These are phyloP conservation scores for Fragilariopsis cylindrus DNA, from an alignment of 108 stramenopile species.

Conservation along the genomic window DNA sequence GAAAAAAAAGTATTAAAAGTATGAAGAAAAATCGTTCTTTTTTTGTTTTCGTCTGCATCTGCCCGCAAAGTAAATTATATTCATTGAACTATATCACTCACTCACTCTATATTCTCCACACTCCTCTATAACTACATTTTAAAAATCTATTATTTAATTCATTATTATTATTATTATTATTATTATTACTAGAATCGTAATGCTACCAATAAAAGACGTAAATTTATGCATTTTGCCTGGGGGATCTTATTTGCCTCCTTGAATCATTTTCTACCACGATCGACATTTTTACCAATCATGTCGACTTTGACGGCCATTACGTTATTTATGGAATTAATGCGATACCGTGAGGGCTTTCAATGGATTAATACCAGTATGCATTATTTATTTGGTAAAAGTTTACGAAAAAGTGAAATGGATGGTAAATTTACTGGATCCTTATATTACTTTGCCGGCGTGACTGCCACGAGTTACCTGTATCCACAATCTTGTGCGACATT, in stretches of 20 bases:
- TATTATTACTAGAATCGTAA: slow-evolving; percentile 62
- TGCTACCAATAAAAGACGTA: slow-evolving; percentile 66
- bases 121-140: neutral
- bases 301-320: slow-evolving; percentile 38
- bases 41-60: neutral
- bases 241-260: slow-evolving; percentile 77
- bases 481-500: slow-evolving; percentile 65
- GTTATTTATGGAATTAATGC: slow-evolving; percentile 63
- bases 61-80: too few relatives aligned
- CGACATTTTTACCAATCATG: slow-evolving; percentile 64
- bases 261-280: slow-evolving; percentile 71
- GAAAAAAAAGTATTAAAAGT: too few relatives aligned
- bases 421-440: slow-evolving; percentile 85
- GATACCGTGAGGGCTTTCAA: slow-evolving; percentile 73
- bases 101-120: neutral
- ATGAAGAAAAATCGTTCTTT: too few relatives aligned
- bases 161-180: slow-evolving; percentile 1
- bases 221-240: slow-evolving; percentile 70
- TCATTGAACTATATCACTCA: neutral
- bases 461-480: slow-evolving; percentile 57
- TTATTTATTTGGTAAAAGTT: slow-evolving; percentile 52
- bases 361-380: slow-evolving; percentile 80
- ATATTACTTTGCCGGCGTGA: slow-evolving; percentile 84
- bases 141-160: neutral
- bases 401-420: slow-evolving; percentile 88